phyloP scores from a whole-genome alignment of 176 grass and related monocot genomes.

The Avena eriantha region DNA sequence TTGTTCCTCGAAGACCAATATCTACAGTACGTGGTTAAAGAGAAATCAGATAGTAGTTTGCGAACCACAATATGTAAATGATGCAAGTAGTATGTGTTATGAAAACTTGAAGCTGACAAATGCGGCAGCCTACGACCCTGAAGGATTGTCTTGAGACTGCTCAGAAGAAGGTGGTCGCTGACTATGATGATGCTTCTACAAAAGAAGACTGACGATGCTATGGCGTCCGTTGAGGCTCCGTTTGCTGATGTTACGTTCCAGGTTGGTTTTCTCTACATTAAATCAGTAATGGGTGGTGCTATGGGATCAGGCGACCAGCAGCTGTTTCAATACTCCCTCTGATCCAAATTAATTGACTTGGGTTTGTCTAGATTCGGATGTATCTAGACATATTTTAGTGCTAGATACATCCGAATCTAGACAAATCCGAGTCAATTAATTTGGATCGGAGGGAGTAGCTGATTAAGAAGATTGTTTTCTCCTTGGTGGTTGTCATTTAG shows the following conservation, averaged over 20 bases:
- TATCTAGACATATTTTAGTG: too few relatives aligned
- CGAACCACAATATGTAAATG: slow-evolving; percentile 23
- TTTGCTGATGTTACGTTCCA: neutral
- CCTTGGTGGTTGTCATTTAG: neutral
- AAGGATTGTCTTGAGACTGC: neutral
- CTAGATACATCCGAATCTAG: too few relatives aligned
- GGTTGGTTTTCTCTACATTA: too few relatives aligned
- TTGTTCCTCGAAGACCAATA: slow-evolving; percentile 85
- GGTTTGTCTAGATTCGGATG: too few relatives aligned
- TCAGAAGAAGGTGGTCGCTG: slow-evolving; percentile 6
- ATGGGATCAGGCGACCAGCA: neutral
- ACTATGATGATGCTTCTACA: neutral
- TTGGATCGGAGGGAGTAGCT: neutral
- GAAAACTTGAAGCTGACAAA: neutral
- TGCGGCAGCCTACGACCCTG: neutral
- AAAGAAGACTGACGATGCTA: neutral
- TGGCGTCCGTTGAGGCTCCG: neutral
- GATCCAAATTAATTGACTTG: too few relatives aligned
- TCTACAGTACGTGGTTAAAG: slow-evolving; percentile 48
- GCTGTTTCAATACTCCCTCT: neutral
- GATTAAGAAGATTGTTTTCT: neutral
- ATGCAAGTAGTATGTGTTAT: slow-evolving; percentile 21
- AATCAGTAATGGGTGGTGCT: neutral
- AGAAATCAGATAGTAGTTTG: slow-evolving; percentile 35
- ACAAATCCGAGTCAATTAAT: too few relatives aligned